Percentiles rank a stretch among this genome's conserved stretches.
These are phyloP conservation scores for Basidioascus undulatus DNA, from an alignment of 768 basidiomycete species.

Conservation along the genomic window DNA sequence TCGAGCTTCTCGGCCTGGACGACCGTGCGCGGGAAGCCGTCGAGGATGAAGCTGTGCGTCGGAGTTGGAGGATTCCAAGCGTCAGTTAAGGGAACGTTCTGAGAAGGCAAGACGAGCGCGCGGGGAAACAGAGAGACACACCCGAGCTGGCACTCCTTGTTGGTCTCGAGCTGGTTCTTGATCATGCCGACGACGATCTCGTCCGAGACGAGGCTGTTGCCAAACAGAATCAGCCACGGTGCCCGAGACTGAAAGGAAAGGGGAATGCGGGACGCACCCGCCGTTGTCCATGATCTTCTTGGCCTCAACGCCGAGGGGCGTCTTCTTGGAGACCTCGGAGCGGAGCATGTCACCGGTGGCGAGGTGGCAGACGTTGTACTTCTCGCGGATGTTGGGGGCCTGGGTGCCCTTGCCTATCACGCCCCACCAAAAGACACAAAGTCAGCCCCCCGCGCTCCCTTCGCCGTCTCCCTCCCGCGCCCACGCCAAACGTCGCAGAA, in stretches of 20 bases:
- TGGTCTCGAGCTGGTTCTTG: conserved; percentile 78
- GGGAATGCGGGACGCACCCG: too few species aligned
- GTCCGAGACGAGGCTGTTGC: conserved; percentile 73
- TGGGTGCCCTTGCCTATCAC: conserved; percentile 85
- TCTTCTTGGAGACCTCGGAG: conserved; percentile 70
- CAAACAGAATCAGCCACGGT: neutral
- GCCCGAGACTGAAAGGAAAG: too few species aligned
- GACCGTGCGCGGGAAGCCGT: conserved; percentile 97
- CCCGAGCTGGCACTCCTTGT: conserved; percentile 86
- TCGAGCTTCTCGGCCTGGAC: conserved; percentile 92
- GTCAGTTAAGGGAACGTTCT: neutral
- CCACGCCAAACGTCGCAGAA: conserved; percentile 2
- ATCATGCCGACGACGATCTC: conserved; percentile 98
- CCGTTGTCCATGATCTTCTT: conserved; percentile 97
- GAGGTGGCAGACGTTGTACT: conserved; percentile 91
- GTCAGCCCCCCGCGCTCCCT: neutral
- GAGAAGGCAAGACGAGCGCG: too few species aligned
- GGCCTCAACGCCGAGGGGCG: conserved; percentile 63
- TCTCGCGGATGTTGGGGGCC: conserved; percentile 71
- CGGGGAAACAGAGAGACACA: conserved; percentile 23
- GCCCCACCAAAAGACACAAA: neutral
- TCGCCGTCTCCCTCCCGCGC: neutral
- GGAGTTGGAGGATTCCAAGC: neutral
- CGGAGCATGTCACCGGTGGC: conserved; percentile 98
- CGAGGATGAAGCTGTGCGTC: conserved; percentile 62